A percentile compares a stretch with the other conserved stretches of the same genome.
Evolutionary conservation across 345 rosid genomes (phyloP).

Genomic region (Aethionema arabicum): DNA sequence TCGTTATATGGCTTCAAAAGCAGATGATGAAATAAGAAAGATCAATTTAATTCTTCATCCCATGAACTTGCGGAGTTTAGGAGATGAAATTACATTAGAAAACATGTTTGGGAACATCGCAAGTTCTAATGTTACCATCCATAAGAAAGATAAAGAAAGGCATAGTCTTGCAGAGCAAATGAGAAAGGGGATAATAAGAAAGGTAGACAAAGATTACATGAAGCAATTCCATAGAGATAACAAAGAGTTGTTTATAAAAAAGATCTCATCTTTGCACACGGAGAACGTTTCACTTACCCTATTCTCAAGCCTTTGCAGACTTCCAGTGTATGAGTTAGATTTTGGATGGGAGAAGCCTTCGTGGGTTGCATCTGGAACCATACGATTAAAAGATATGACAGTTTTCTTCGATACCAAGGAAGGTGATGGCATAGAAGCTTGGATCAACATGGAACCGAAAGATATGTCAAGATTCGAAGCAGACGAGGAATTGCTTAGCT

Average conservation of each 20-base stretch:
- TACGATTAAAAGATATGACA: slow-evolving; percentile 25
- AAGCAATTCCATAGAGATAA: slow-evolving; percentile 35
- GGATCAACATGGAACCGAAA: slow-evolving; percentile 28
- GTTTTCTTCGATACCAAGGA: slow-evolving; percentile 23
- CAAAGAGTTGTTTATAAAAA: slow-evolving; percentile 21
- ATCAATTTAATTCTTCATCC: slow-evolving; percentile 37
- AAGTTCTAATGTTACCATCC: slow-evolving; percentile 13
- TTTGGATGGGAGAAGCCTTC: slow-evolving; percentile 32
- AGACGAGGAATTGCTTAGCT: slow-evolving; percentile 23
- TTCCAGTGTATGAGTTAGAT: slow-evolving; percentile 29
- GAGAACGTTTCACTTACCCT: slow-evolving; percentile 32
- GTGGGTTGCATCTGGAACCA: slow-evolving; percentile 29
- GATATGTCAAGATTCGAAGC: slow-evolving; percentile 28
- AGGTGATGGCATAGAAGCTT: slow-evolving; percentile 32
- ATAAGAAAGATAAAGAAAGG: slow-evolving; percentile 6
- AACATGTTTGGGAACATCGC: slow-evolving; percentile 42
- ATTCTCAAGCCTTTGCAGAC: slow-evolving; percentile 27
- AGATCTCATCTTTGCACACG: slow-evolving; percentile 20
- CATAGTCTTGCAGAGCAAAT: slow-evolving; percentile 29
- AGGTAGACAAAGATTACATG: slow-evolving; percentile 32
- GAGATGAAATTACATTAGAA: slow-evolving; percentile 37
- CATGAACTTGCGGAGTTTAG: slow-evolving; percentile 42
- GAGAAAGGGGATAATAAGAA: slow-evolving; percentile 31
- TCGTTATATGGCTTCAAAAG: no score
- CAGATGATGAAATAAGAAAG: slow-evolving; percentile 6